Evolutionary conservation across 2,329 filamentous ascomycete genomes (phyloP).

Genomic region (Sclerotinia trifoliorum): DNA sequence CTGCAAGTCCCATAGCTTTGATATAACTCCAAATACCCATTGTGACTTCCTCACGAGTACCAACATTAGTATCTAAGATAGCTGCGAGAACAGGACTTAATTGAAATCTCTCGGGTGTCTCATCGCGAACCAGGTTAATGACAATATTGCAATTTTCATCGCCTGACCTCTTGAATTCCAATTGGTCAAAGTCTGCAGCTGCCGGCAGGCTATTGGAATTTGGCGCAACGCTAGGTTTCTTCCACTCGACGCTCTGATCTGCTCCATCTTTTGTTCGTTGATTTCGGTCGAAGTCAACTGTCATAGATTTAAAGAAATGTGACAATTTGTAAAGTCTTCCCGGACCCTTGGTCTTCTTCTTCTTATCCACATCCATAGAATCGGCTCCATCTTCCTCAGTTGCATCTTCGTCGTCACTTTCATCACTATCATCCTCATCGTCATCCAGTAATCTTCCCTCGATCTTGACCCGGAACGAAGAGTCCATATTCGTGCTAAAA

Average conservation of each 20-base stretch:
- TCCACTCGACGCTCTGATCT: conserved; percentile 75
- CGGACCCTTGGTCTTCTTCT: conserved; percentile 43
- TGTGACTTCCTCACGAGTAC: conserved; percentile 81
- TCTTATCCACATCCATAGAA: conserved; percentile 56
- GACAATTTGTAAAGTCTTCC: conserved; percentile 61
- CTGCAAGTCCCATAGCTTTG: conserved; percentile 78
- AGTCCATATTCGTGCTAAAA: conserved; percentile 72
- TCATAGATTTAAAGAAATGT: conserved; percentile 79
- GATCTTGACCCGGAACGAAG: conserved; percentile 86
- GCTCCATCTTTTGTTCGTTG: conserved; percentile 55
- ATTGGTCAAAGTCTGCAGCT: conserved; percentile 79
- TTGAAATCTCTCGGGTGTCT: conserved; percentile 80
- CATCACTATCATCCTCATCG: conserved; percentile 51
- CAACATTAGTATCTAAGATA: conserved; percentile 81
- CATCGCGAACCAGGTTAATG: conserved; percentile 81
- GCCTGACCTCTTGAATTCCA: conserved; percentile 86
- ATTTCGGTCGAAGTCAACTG: conserved; percentile 68
- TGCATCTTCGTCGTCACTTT: conserved; percentile 50
- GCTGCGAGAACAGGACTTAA: conserved; percentile 78
- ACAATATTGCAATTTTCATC: conserved; percentile 92
- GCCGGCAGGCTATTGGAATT: conserved; percentile 52
- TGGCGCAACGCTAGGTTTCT: conserved; percentile 64
- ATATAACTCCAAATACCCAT: conserved; percentile 97
- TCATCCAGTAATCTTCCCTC: conserved; percentile 81
- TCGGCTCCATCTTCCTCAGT: conserved; percentile 41